Base-by-base conservation (phyloP, 2,329 filamentous ascomycete species). In the Ophiostoma piceae region DNA sequence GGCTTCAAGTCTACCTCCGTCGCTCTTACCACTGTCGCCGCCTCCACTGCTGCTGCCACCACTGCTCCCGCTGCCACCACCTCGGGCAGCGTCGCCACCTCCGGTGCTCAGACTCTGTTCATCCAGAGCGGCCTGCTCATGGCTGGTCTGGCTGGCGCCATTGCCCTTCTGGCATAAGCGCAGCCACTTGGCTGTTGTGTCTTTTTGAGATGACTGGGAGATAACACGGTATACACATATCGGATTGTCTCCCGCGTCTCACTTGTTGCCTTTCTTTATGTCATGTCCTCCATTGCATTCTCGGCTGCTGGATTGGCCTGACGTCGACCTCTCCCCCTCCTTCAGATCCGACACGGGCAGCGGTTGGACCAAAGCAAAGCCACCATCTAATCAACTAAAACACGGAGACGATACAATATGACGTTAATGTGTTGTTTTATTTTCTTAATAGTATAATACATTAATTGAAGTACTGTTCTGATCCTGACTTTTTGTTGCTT, bases 101-200 rank as follows among this genome's bases (percentile, higher is more conserved):
- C 76, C 71, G 78, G 73, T 51, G 80, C 80, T 67, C 77, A 75
- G 71, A 75, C 76, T 54, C 75, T 82, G 57, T 74, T 79, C 37
- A 75, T 79, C 71, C 78, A 80, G 74, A 78, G 78, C 71, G 80
- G 81, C 66, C 72, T 82, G 70, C 72, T 83, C 65, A 78, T 79
- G 47, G 77, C 77, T 57, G 78, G 78, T 51, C 71, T 83, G 69
- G 78, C 79, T 37, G 80, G 79, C 47, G 81, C 78, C 71, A 71
- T 82, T 67, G 78, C 79, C 71, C 77, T 80, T 70, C 78, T 81
- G 67, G 78, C 77, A 72, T 79, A 77, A 74, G 67, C 68, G 68
- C 57, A 41, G 22, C 26, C 66, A 37, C 9, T 9, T 62, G 69
- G 39, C 8, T 41, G 22, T 9, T 47, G 16, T 26, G 14, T 29